A percentile compares a stretch with the other conserved stretches of the same genome.
phyloP scores from a whole-genome alignment of 2,329 filamentous ascomycete species.

The Myriosclerotinia scirpicola region DNA sequence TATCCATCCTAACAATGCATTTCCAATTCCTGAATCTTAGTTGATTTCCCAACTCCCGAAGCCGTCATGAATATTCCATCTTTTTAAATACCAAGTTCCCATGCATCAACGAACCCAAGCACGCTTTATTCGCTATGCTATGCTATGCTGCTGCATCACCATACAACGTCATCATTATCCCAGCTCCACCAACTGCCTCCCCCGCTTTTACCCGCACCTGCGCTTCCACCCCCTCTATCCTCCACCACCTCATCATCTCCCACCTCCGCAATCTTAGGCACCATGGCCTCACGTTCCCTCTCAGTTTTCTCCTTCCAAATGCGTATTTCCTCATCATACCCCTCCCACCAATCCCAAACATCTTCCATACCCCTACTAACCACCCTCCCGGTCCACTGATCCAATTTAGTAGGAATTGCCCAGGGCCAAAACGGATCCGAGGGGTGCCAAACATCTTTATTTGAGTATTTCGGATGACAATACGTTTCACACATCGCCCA shows the following conservation, averaged over 20 bases:
- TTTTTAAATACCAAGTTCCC: neutral
- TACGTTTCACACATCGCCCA: constrained; percentile 53
- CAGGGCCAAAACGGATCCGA: constrained; percentile 61
- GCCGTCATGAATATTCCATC: constrained; percentile 6
- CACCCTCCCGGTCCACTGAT: constrained; percentile 52
- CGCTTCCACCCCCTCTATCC: neutral
- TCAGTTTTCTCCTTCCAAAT: constrained; percentile 11
- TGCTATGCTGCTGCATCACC: neutral
- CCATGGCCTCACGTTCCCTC: neutral
- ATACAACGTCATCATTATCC: constrained; percentile 10
- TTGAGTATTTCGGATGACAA: constrained; percentile 55
- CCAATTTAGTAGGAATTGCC: constrained; percentile 60
- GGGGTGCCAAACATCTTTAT: constrained; percentile 48
- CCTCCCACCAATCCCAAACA: constrained; percentile 19
- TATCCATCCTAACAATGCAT: constrained; percentile 1
- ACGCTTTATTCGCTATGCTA: neutral
- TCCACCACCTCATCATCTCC: constrained; percentile 6
- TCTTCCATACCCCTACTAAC: constrained; percentile 22
- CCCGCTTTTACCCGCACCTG: neutral
- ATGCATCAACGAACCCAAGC: constrained; percentile 5
- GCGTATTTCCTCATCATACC: constrained; percentile 5
- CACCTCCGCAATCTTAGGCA: neutral
- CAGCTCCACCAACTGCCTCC: constrained; percentile 16
- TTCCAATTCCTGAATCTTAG: neutral
- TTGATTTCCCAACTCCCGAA: neutral